These are phyloP conservation scores for Arthrobotrys entomopaga DNA, from an alignment of 2,329 filamentous ascomycete species.

Conservation along the genomic window DNA sequence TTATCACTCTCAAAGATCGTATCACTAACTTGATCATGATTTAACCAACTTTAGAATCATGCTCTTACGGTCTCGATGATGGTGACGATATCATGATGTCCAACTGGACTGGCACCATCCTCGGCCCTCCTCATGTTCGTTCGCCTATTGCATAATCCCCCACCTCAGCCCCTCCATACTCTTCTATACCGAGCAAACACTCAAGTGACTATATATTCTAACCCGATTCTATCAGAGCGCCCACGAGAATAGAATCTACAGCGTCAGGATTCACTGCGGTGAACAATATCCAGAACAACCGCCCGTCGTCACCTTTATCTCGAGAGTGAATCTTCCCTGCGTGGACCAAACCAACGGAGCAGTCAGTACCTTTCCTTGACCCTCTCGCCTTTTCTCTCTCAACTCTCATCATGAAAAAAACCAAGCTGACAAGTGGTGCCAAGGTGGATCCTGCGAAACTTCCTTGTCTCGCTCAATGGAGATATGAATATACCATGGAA, in stretches of 20 bases:
- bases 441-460: slow-evolving; percentile 85
- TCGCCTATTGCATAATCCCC: neutral
- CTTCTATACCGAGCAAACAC: neutral
- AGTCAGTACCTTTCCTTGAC: slow-evolving; percentile 62
- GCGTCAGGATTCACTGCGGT: slow-evolving; percentile 94
- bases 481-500: slow-evolving; percentile 93
- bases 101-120: slow-evolving; percentile 98
- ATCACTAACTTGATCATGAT: slow-evolving; percentile 31
- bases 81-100: slow-evolving; percentile 95
- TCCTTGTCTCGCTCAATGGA: slow-evolving; percentile 88
- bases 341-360: slow-evolving; percentile 82
- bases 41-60: slow-evolving; percentile 74
- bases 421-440: neutral
- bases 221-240: slow-evolving; percentile 71
- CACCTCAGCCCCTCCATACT: slow-evolving; percentile 30
- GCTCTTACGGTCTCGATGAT: slow-evolving; percentile 94
- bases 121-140: slow-evolving; percentile 91
- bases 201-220: neutral
- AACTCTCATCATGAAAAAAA: neutral
- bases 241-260: slow-evolving; percentile 99
- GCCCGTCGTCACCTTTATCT: slow-evolving; percentile 90
- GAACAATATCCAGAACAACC: slow-evolving; percentile 87
- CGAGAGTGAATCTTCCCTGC: slow-evolving; percentile 94
- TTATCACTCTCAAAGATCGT: neutral
- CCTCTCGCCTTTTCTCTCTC: no score